A percentile compares a stretch with the other conserved stretches of the same genome.
These are phyloP conservation scores for Apiospora phragmitis DNA, from an alignment of 2,329 filamentous ascomycete genomes.

Conservation along the genomic window DNA sequence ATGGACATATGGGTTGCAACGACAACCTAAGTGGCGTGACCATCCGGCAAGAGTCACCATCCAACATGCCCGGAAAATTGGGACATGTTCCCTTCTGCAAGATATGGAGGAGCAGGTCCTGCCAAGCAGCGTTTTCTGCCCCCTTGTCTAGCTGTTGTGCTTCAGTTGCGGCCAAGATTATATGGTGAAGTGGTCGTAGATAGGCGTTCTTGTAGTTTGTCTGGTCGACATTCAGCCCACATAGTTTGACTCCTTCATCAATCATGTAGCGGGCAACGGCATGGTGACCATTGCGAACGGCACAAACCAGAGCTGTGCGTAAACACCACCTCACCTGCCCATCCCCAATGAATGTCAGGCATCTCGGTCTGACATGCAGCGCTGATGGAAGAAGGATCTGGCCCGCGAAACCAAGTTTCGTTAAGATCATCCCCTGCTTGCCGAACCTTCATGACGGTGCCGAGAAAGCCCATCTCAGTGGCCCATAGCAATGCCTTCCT, in stretches of 20 bases:
- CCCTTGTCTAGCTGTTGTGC: not conserved
- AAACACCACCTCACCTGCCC: not conserved
- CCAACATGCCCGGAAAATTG: not conserved
- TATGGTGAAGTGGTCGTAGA: not conserved
- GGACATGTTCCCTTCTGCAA: not conserved
- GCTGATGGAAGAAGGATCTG: not conserved
- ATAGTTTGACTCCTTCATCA: not conserved
- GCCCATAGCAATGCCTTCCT: not conserved
- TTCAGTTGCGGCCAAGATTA: not conserved
- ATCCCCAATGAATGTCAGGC: not conserved
- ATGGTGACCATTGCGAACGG: not conserved
- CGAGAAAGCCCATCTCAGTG: not conserved
- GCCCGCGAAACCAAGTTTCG: not conserved
- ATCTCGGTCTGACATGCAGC: not conserved
- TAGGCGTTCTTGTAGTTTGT: not conserved
- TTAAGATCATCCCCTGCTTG: not conserved
- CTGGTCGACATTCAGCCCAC: not conserved
- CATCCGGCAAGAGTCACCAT: not conserved
- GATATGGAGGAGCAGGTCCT: not conserved
- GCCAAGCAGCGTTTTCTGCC: not conserved
- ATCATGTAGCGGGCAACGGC: not conserved
- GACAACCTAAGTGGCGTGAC: not conserved
- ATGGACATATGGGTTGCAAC: not conserved
- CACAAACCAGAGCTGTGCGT: not conserved
- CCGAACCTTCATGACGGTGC: not conserved